These are phyloP conservation scores for Rutstroemia sp. DNA, from an alignment of 2,329 filamentous ascomycete genomes.

Conservation along the genomic window DNA sequence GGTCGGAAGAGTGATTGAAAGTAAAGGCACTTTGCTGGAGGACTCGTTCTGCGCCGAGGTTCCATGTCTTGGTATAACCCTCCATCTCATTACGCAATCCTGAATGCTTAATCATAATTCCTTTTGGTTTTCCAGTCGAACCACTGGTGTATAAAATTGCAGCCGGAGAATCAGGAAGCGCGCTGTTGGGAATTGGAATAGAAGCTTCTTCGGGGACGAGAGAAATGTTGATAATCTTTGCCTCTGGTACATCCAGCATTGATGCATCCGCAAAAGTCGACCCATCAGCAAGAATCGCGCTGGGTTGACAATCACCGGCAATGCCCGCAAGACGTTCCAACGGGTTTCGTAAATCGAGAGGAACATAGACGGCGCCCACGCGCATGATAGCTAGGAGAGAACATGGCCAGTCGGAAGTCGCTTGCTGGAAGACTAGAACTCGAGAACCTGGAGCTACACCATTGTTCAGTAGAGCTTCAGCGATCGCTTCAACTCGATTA, in stretches of 20 bases:
- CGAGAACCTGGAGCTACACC: neutral
- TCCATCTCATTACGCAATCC: constrained; percentile 23
- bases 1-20: constrained; percentile 18
- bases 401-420: constrained; percentile 21
- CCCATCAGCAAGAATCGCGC: constrained; percentile 26
- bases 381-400: constrained; percentile 30
- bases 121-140: constrained; percentile 33
- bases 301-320: constrained; percentile 25
- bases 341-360: constrained; percentile 27
- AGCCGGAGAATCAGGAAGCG: neutral
- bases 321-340: constrained; percentile 24
- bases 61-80: constrained; percentile 7
- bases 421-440: constrained; percentile 12
- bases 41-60: constrained; percentile 9
- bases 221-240: neutral
- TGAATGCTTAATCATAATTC: constrained; percentile 30
- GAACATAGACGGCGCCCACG: constrained; percentile 30
- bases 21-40: constrained; percentile 18
- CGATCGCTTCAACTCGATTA: neutral
- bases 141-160: constrained; percentile 65
- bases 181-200: neutral
- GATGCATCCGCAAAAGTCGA: constrained; percentile 14
- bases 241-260: neutral
- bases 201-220: neutral
- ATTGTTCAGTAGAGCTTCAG: neutral